phyloP scores from a whole-genome alignment of 495 filamentous ascomycete species.

The Corynascus novoguineensis region DNA sequence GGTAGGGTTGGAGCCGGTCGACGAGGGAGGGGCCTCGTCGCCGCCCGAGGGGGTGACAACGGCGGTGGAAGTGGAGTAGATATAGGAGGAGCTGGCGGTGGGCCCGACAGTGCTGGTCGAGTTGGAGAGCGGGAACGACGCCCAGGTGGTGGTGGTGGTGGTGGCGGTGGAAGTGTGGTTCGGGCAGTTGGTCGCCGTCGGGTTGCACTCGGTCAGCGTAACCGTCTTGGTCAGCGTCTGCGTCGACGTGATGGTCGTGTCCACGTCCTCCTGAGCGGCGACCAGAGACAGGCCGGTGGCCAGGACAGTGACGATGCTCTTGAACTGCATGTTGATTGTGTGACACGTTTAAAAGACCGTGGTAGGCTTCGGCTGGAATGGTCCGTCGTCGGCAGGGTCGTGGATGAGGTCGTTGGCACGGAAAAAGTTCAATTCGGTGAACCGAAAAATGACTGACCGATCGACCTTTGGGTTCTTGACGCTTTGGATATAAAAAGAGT shows the following conservation, averaged over 20 bases:
- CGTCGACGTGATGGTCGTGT: slow-evolving; percentile 38
- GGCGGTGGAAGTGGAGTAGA: slow-evolving; percentile 23
- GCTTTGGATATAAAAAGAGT: slow-evolving; percentile 23
- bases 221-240: slow-evolving; percentile 41
- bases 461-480: background rate
- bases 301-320: slow-evolving; percentile 31
- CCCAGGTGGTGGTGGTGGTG: slow-evolving; percentile 19
- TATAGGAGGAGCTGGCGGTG: slow-evolving; percentile 33
- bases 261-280: slow-evolving; percentile 21
- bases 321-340: slow-evolving; percentile 36
- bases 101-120: slow-evolving; percentile 34
- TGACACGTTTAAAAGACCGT: background rate
- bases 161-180: slow-evolving; percentile 28
- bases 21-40: background rate
- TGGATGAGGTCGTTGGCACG: slow-evolving; percentile 2
- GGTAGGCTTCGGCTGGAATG: background rate
- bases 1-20: slow-evolving; percentile 20
- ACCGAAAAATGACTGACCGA: slow-evolving; percentile 9
- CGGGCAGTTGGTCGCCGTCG: slow-evolving; percentile 42
- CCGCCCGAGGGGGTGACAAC: slow-evolving; percentile 19
- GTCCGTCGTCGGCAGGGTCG: background rate
- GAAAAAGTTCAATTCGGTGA: slow-evolving; percentile 8
- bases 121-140: slow-evolving; percentile 33
- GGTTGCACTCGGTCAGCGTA: slow-evolving; percentile 46
- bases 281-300: slow-evolving; percentile 30